phyloP scores from a whole-genome alignment of 2,329 filamentous ascomycete genomes.

The Arthrobotrys pseudoclavata region DNA sequence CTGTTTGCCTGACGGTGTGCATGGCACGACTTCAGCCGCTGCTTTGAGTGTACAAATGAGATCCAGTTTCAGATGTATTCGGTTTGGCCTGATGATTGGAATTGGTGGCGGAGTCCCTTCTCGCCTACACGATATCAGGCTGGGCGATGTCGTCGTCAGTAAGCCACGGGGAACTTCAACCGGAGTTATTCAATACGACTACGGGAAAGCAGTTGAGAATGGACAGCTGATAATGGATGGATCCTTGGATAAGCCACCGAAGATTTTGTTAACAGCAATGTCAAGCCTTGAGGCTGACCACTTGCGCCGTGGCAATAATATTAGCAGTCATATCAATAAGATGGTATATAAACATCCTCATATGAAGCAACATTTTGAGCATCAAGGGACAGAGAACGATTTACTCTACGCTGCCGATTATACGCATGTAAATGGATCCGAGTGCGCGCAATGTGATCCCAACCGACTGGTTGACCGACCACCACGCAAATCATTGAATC shows the following conservation, averaged over 20 bases:
- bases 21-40: constrained; percentile 61
- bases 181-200: constrained; percentile 49
- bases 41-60: constrained; percentile 59
- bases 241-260: constrained; percentile 18
- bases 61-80: constrained; percentile 57
- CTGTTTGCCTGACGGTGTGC: constrained; percentile 59
- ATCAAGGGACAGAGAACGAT: constrained; percentile 3
- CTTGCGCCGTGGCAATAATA: not conserved
- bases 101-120: constrained; percentile 63
- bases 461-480: not conserved
- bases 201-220: constrained; percentile 26
- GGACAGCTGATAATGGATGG: constrained; percentile 8
- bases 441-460: constrained; percentile 7
- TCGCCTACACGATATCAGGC: constrained; percentile 61
- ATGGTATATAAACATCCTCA: constrained; percentile 20
- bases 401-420: constrained; percentile 7
- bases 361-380: not conserved
- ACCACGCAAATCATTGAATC: not conserved
- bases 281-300: constrained; percentile 12
- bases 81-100: constrained; percentile 63
- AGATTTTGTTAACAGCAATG: constrained; percentile 12
- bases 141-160: constrained; percentile 60
- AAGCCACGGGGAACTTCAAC: constrained; percentile 25
- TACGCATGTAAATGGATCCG: not conserved
- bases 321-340: not conserved